A percentile compares a stretch with the other conserved stretches of the same genome.
These are phyloP conservation scores for Xylaria telfairii DNA, from an alignment of 495 filamentous ascomycete species.

Conservation along the genomic window DNA sequence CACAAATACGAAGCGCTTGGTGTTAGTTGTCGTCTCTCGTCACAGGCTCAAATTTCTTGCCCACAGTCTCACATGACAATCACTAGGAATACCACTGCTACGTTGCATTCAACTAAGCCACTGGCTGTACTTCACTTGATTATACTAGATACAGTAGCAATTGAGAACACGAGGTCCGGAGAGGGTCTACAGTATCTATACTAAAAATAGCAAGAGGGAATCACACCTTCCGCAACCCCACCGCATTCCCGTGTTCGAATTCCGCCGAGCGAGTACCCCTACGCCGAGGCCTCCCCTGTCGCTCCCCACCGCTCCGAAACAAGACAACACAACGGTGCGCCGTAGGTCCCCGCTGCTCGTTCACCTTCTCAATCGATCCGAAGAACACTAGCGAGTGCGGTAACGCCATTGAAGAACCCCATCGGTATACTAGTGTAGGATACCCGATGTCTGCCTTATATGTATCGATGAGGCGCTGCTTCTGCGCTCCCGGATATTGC, in stretches of 20 bases:
- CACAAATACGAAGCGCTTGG: no score
- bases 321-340: not conserved
- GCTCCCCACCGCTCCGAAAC: not conserved
- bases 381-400: no score
- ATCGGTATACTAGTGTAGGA: no score
- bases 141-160: no score
- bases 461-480: no score
- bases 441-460: no score
- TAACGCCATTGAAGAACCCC: no score
- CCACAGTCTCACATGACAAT: not conserved
- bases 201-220: conserved; percentile 8
- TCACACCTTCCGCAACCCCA: conserved; percentile 6
- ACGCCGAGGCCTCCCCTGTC: not conserved
- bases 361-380: no score
- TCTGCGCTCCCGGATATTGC: no score
- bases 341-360: no score
- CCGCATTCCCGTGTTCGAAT: not conserved
- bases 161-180: not conserved
- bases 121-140: not conserved
- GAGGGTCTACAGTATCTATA: not conserved
- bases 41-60: not conserved
- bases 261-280: not conserved
- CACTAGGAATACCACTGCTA: not conserved
- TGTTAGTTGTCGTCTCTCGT: not conserved
- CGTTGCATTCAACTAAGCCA: conserved; percentile 18